Percentiles rank a stretch among this genome's conserved stretches.
phyloP scores from a whole-genome alignment of 164 flowering plant species.

The Macadamia tetraphylla region DNA sequence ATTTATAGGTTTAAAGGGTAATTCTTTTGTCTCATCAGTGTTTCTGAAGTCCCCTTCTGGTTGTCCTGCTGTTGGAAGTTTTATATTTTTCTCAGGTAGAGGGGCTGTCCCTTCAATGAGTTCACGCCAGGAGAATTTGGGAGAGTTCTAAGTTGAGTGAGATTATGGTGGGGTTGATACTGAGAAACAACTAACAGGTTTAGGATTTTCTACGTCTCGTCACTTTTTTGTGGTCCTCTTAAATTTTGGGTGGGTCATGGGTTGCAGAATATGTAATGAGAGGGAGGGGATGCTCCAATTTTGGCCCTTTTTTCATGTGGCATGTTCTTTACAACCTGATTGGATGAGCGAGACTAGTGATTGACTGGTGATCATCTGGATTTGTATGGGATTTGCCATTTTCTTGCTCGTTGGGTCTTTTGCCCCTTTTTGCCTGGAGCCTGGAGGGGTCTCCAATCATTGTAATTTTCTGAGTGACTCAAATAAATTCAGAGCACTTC shows the following conservation, averaged over 20 bases:
- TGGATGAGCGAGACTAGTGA: not conserved
- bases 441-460: not conserved
- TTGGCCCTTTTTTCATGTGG: not conserved
- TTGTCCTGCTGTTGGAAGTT: constrained; percentile 12
- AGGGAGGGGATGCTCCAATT: not conserved
- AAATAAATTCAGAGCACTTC: not conserved
- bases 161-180: not conserved
- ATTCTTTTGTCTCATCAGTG: not conserved
- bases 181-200: constrained; percentile 15
- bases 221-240: not conserved
- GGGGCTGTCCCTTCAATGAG: constrained; percentile 1
- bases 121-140: constrained; percentile 6
- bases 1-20: not conserved
- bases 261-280: not conserved
- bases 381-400: not conserved
- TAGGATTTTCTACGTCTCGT: too few relatives aligned
- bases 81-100: not conserved
- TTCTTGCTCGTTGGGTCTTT: too few relatives aligned
- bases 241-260: not conserved
- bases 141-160: not conserved
- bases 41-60: constrained; percentile 1
- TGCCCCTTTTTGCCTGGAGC: too few relatives aligned
- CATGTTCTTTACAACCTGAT: not conserved
- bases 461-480: not conserved
- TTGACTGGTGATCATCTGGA: not conserved